Conservation (phyloP, 2,329 filamentous ascomycete species). For the Phyllosticta paracitricarpa region DNA sequence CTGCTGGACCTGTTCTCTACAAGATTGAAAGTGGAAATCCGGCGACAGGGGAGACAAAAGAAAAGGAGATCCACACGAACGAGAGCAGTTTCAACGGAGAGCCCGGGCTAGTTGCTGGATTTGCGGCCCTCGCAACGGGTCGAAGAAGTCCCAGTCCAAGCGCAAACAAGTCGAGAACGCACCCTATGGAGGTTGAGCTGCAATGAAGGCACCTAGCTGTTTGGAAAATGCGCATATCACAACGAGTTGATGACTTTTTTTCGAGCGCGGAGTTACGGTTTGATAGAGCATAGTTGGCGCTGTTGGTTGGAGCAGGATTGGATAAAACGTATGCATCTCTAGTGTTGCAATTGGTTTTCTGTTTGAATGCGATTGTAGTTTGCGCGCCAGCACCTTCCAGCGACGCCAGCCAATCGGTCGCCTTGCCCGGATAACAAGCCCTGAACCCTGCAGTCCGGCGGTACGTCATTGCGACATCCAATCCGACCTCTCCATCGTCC, state of each 20-base stretch:
- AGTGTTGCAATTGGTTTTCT: neutral
- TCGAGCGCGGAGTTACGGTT: constrained; percentile 8
- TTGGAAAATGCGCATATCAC: neutral
- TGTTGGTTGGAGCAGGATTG: neutral
- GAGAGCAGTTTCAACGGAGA: constrained; percentile 8
- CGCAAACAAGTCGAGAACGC: constrained; percentile 14
- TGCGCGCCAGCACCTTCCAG: neutral
- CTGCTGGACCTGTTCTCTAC: constrained; percentile 22
- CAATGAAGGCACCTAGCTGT: constrained; percentile 15
- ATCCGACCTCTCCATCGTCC: neutral
- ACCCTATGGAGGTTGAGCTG: constrained; percentile 27
- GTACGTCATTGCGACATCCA: neutral
- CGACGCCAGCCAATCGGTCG: neutral
- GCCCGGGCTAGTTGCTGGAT: constrained; percentile 18
- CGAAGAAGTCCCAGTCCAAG: constrained; percentile 17
- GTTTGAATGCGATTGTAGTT: neutral
- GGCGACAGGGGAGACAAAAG: constrained; percentile 21
- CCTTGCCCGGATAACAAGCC: neutral
- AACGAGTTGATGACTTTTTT: constrained; percentile 5
- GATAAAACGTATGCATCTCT: neutral
- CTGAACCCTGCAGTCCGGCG: neutral
- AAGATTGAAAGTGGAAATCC: constrained; percentile 25
- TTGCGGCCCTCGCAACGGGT: constrained; percentile 22
- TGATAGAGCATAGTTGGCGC: constrained; percentile 3
- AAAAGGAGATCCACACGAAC: constrained; percentile 18